phyloP scores from a whole-genome alignment of 108 stramenopile genomes.

The Fragilaria radians region DNA sequence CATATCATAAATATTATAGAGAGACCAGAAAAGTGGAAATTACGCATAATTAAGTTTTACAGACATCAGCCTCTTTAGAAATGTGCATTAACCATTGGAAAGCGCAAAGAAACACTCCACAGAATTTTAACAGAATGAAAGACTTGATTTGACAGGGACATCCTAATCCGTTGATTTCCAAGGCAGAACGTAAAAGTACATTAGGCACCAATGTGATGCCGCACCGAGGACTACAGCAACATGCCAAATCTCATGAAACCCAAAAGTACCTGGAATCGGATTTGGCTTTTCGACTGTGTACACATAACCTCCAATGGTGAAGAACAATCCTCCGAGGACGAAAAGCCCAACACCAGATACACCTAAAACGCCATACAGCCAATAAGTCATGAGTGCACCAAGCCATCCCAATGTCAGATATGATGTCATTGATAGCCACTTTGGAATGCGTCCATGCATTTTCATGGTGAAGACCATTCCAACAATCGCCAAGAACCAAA shows the following conservation, averaged over 20 bases:
- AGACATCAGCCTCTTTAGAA: no score
- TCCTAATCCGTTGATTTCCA: conserved; percentile 23
- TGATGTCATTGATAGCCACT: conserved; percentile 73
- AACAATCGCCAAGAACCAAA: conserved; percentile 50
- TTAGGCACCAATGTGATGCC: conserved; percentile 51
- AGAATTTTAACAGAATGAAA: no score
- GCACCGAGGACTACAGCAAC: conserved; percentile 59
- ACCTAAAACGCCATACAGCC: conserved; percentile 36
- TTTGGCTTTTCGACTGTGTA: conserved; percentile 54
- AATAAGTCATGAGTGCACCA: conserved; percentile 53
- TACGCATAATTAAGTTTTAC: no score
- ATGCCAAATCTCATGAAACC: conserved; percentile 85
- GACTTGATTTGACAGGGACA: no score
- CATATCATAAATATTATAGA: no score
- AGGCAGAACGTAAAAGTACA: conserved; percentile 64
- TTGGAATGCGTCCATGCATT: conserved; percentile 45
- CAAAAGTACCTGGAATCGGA: conserved; percentile 60
- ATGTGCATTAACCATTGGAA: no score
- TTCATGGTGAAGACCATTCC: conserved; percentile 54
- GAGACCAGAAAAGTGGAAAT: no score
- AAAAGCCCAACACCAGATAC: conserved; percentile 38
- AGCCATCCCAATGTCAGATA: conserved; percentile 82
- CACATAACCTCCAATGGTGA: conserved; percentile 59
- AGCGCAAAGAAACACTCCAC: no score
- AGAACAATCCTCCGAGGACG: conserved; percentile 47